Conservation (phyloP, 176 grass and related monocot species). For the Olyra latifolia region DNA sequence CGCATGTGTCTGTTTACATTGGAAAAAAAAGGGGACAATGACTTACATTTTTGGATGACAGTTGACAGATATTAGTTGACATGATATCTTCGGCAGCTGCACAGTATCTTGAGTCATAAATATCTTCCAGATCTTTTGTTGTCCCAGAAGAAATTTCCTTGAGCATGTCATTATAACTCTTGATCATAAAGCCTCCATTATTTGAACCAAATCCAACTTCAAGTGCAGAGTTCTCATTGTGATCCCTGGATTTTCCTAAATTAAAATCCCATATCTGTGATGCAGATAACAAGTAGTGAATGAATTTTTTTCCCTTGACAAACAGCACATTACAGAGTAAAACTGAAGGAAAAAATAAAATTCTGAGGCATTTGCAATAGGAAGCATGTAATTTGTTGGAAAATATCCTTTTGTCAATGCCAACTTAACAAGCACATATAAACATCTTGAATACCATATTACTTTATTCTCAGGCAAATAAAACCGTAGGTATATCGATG, state of each 20-base stretch:
- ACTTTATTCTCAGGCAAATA: background rate
- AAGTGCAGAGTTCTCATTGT: slow-evolving; percentile 47
- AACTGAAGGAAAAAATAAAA: background rate
- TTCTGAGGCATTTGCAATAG: background rate
- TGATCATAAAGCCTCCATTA: slow-evolving; percentile 61
- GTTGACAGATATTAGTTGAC: slow-evolving; percentile 49
- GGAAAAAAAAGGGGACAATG: background rate
- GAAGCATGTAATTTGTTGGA: background rate
- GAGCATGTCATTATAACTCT: slow-evolving; percentile 70
- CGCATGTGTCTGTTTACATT: background rate
- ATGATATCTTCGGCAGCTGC: slow-evolving; percentile 64
- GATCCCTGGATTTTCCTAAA: slow-evolving; percentile 65
- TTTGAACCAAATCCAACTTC: slow-evolving; percentile 55
- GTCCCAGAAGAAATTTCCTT: slow-evolving; percentile 64
- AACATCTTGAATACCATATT: background rate
- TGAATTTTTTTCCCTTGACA: background rate
- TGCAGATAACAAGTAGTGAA: slow-evolving; percentile 26
- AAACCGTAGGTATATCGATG: background rate
- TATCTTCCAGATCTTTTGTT: slow-evolving; percentile 64
- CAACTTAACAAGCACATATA: background rate
- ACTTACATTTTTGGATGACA: slow-evolving; percentile 58
- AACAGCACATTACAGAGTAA: slow-evolving; percentile 12
- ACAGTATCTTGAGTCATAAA: slow-evolving; percentile 59
- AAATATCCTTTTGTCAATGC: background rate
- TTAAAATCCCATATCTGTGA: slow-evolving; percentile 86